phyloP scores from a whole-genome alignment of 345 rosid species.

The Jatropha curcas region DNA sequence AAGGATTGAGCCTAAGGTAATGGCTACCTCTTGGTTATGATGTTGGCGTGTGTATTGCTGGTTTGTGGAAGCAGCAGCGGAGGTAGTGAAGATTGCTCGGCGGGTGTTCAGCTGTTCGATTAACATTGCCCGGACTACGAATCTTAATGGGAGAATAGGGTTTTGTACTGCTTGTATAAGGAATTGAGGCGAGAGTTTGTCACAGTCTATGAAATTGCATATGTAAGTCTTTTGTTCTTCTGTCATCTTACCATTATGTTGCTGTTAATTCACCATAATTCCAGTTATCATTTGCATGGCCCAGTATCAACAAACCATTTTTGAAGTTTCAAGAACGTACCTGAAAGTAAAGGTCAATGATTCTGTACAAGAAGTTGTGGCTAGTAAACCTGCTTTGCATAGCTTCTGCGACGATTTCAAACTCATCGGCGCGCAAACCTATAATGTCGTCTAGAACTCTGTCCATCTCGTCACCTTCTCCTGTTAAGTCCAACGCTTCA shows the following conservation, averaged over 20 bases:
- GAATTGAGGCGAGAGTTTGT: constrained; percentile 62
- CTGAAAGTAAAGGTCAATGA: constrained; percentile 74
- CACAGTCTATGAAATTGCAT: constrained; percentile 69
- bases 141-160: constrained; percentile 74
- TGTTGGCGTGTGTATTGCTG: constrained; percentile 10
- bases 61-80: constrained; percentile 15
- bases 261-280: too few relatives aligned
- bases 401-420: constrained; percentile 51
- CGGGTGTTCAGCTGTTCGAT: constrained; percentile 80
- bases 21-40: constrained; percentile 10
- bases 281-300: too few relatives aligned
- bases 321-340: constrained; percentile 27
- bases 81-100: constrained; percentile 44
- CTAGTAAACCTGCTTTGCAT: constrained; percentile 46
- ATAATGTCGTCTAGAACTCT: constrained; percentile 49
- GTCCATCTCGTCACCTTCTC: constrained; percentile 39
- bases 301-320: too few relatives aligned
- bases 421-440: constrained; percentile 44
- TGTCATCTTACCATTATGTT: constrained; percentile 47
- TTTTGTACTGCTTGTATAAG: constrained; percentile 80
- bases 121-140: constrained; percentile 81
- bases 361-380: constrained; percentile 67
- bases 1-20: constrained; percentile 72
- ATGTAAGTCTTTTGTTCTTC: constrained; percentile 64
- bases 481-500: constrained; percentile 40